Evolutionary conservation across 495 filamentous ascomycete genomes (phyloP).

Genomic region (Hypoxylon lenormandii): DNA sequence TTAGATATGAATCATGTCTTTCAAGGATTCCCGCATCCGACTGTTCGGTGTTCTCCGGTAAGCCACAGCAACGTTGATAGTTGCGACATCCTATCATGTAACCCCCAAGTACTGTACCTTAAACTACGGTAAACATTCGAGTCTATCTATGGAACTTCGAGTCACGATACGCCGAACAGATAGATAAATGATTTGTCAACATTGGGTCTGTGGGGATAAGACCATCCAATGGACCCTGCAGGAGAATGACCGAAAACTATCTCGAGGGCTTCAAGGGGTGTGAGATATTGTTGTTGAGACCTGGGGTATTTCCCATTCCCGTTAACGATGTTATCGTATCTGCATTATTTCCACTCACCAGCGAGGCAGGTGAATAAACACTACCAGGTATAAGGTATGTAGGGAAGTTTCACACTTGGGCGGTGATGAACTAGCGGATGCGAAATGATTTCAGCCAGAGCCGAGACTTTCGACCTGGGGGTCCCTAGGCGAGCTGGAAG

Average conservation of each 20-base stretch:
- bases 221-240: slow-evolving; percentile 14
- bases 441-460: slow-evolving; percentile 7
- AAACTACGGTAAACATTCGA: not conserved
- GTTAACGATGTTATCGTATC: slow-evolving; percentile 26
- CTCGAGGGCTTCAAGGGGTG: not conserved
- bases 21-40: slow-evolving; percentile 3
- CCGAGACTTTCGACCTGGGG: slow-evolving; percentile 6
- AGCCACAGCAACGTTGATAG: not conserved
- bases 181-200: slow-evolving; percentile 26
- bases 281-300: slow-evolving; percentile 9
- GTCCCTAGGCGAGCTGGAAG: not conserved
- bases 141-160: slow-evolving; percentile 4
- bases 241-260: not conserved
- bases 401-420: slow-evolving; percentile 2
- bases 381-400: too few species aligned
- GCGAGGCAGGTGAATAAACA: slow-evolving; percentile 22
- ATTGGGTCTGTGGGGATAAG: slow-evolving; percentile 19
- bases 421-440: slow-evolving; percentile 21
- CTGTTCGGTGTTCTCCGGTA: slow-evolving; percentile 24
- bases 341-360: slow-evolving; percentile 12
- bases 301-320: slow-evolving; percentile 7
- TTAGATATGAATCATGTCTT: slow-evolving; percentile 9
- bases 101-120: not conserved
- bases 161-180: slow-evolving; percentile 9
- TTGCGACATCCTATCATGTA: not conserved